Evolutionary conservation across 192 early-diverging fungal species (phyloP).

Genomic region (Lunasporangiospora selenospora): DNA sequence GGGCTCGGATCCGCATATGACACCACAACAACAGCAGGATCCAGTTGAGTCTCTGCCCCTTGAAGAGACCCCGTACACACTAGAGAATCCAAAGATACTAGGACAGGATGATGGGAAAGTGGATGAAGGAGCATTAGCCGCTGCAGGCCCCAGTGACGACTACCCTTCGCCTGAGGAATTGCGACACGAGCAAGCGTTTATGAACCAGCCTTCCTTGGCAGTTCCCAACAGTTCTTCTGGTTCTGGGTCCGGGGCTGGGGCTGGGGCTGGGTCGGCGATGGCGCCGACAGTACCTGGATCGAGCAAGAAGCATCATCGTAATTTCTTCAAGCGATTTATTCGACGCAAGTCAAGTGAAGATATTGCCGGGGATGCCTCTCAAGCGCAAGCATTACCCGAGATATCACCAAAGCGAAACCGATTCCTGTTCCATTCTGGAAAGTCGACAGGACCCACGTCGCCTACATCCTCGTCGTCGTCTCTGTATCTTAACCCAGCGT

Average conservation of each 20-base stretch:
- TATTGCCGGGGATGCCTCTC: not conserved
- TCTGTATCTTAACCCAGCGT: conserved; percentile 7
- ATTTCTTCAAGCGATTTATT: conserved; percentile 31
- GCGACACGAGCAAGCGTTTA: not conserved
- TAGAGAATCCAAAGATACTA: not conserved
- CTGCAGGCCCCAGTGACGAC: not conserved
- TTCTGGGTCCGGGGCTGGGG: too few species aligned
- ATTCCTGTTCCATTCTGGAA: too few species aligned
- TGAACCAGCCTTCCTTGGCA: conserved; percentile 6
- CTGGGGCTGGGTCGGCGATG: too few species aligned
- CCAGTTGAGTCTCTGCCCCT: not conserved
- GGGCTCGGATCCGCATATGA: not conserved
- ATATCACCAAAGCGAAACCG: too few species aligned
- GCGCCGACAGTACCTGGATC: too few species aligned
- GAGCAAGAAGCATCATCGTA: conserved; percentile 4
- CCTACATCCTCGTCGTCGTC: not conserved
- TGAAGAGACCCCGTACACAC: not conserved
- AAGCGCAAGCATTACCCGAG: too few species aligned
- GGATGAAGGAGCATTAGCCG: not conserved
- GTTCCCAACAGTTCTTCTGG: not conserved
- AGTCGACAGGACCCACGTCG: too few species aligned
- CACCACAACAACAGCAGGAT: not conserved
- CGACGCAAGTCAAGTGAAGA: conserved; percentile 19
- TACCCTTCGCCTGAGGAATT: not conserved
- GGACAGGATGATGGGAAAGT: not conserved